These are phyloP conservation scores for Anisodus tanguticus DNA, from an alignment of 257 asterid species.

Conservation along the genomic window DNA sequence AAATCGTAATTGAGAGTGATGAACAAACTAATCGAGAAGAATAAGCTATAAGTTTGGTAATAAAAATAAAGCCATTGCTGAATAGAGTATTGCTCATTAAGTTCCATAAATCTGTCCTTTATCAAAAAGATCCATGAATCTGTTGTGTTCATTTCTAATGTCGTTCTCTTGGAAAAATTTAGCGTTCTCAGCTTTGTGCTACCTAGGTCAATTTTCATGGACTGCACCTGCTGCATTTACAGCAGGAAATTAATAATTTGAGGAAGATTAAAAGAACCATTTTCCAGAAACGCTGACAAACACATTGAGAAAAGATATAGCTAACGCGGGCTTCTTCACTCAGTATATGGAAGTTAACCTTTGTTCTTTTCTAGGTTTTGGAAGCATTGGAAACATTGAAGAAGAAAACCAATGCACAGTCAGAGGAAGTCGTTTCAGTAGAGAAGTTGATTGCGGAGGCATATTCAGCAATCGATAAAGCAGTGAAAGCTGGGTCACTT, in stretches of 20 bases:
- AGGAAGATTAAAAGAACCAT: neutral
- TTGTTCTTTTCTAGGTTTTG: conserved; percentile 55
- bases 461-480: conserved; percentile 85
- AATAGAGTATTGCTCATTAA: neutral
- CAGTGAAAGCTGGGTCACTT: conserved; percentile 74
- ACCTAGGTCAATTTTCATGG: neutral
- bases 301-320: neutral
- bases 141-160: neutral
- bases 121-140: neutral
- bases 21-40: neutral
- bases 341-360: neutral
- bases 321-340: neutral
- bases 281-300: neutral
- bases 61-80: neutral
- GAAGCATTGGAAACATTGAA: conserved; percentile 68
- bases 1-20: neutral
- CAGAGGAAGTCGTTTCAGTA: conserved; percentile 67
- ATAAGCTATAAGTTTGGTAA: neutral
- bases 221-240: conserved; percentile 1
- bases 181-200: neutral
- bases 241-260: neutral
- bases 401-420: conserved; percentile 73
- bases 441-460: conserved; percentile 92
- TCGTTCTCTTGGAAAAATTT: neutral
- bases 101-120: neutral